A percentile compares a stretch with the other conserved stretches of the same genome.
Conservation (phyloP, 805 yeast genomes). For the Saccharomycopsis capsularis region DNA sequence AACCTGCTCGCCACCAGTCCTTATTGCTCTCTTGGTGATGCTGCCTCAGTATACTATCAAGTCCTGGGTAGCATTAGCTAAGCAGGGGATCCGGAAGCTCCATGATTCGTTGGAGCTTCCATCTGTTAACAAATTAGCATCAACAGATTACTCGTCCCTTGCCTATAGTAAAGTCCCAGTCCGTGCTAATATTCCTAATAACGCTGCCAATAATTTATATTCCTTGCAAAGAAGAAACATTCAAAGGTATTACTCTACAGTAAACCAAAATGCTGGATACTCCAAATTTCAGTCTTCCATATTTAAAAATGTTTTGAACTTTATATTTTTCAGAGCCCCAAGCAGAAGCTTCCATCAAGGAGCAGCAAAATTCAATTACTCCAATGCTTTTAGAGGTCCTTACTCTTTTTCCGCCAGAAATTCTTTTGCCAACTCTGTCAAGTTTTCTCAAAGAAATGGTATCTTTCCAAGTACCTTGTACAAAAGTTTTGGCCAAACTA, state of each 20-base stretch:
- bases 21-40: too few relatives aligned
- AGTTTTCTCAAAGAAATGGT: slow-evolving; percentile 20
- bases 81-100: slow-evolving; percentile 2
- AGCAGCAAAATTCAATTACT: background rate
- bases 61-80: slow-evolving; percentile 1
- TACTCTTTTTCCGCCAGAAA: too few relatives aligned
- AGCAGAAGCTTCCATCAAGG: background rate
- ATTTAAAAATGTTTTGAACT: background rate
- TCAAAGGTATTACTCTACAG: background rate
- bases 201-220: background rate
- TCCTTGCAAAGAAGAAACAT: background rate
- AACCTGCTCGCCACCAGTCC: too few relatives aligned
- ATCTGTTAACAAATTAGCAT: background rate
- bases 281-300: background rate
- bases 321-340: background rate
- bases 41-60: slow-evolving; percentile 1
- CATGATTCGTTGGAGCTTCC: background rate
- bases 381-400: background rate
- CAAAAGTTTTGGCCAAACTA: slow-evolving; percentile 31
- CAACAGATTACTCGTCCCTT: background rate
- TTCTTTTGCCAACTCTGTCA: background rate
- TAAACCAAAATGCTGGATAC: background rate
- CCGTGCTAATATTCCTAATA: too few relatives aligned
- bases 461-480: slow-evolving; percentile 30
- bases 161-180: background rate